Percentiles rank a stretch among this genome's conserved stretches.
These are phyloP conservation scores for Hura crepitans DNA, from an alignment of 441 rosid genomes.

Conservation along the genomic window DNA sequence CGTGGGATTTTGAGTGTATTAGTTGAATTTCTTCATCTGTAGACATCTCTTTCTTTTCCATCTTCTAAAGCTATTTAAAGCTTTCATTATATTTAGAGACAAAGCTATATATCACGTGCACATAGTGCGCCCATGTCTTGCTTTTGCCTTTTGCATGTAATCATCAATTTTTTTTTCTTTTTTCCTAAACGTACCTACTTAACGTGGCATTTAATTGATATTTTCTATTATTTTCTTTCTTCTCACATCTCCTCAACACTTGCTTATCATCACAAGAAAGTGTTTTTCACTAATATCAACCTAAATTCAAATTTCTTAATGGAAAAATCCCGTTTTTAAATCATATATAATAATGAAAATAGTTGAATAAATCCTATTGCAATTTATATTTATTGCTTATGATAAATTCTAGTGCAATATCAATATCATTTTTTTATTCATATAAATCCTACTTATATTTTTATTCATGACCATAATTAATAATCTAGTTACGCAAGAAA, in stretches of 20 bases:
- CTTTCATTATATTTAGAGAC: slow-evolving; percentile 21
- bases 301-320: background rate
- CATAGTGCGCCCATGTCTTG: slow-evolving; percentile 6
- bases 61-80: slow-evolving; percentile 21
- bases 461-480: no score
- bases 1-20: slow-evolving; percentile 17
- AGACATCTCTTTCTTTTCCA: slow-evolving; percentile 7
- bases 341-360: background rate
- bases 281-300: background rate
- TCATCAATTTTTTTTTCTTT: background rate
- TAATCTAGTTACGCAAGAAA: no score
- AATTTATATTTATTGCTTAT: no score
- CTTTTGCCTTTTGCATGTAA: slow-evolving; percentile 25
- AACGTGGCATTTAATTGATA: slow-evolving; percentile 21
- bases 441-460: no score
- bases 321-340: background rate
- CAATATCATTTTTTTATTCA: no score
- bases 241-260: slow-evolving; percentile 12
- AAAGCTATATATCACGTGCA: slow-evolving; percentile 30
- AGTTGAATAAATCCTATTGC: no score
- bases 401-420: no score
- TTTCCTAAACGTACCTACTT: slow-evolving; percentile 18
- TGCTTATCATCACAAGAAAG: slow-evolving; percentile 20
- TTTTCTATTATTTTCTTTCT: background rate
- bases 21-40: background rate